These are phyloP conservation scores for Cnidoscolus chayamansa DNA, from an alignment of 441 rosid genomes.

Conservation along the genomic window DNA sequence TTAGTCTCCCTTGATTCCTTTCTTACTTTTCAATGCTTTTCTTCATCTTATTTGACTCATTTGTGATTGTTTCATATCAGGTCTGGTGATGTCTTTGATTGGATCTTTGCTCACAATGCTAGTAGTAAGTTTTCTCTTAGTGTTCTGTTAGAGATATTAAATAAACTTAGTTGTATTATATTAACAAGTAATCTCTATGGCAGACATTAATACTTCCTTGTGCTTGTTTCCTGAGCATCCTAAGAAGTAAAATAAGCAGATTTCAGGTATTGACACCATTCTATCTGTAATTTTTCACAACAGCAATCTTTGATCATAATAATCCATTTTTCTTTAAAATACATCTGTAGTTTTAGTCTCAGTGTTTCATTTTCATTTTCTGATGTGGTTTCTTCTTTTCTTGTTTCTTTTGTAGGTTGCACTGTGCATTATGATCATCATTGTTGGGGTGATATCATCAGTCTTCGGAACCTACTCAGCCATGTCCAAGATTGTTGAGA, in stretches of 20 bases:
- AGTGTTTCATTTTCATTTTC: neutral
- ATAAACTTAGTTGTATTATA: neutral
- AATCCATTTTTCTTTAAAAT: no score
- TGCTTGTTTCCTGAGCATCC: conserved; percentile 75
- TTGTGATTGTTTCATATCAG: conserved; percentile 32
- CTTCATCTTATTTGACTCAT: neutral
- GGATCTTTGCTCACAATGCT: conserved; percentile 96
- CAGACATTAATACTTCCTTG: conserved; percentile 86
- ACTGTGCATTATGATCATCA: conserved; percentile 51
- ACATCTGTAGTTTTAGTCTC: no score
- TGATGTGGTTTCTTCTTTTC: neutral
- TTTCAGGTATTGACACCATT: conserved; percentile 44
- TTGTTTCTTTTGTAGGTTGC: conserved; percentile 36
- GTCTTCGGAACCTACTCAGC: conserved; percentile 65
- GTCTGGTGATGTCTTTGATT: conserved; percentile 82
- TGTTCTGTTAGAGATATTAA: neutral
- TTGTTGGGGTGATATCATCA: conserved; percentile 58
- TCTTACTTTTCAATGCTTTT: neutral
- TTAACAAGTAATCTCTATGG: conserved; percentile 14
- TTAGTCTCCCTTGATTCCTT: conserved; percentile 24
- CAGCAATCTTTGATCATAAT: no score
- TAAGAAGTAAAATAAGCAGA: conserved; percentile 44
- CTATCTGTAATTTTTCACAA: no score
- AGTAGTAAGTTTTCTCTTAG: conserved; percentile 51
- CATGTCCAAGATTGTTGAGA: conserved; percentile 53